Conservation (phyloP, 2,329 filamentous ascomycete genomes). For the Hymenoscyphus fructigenus region DNA sequence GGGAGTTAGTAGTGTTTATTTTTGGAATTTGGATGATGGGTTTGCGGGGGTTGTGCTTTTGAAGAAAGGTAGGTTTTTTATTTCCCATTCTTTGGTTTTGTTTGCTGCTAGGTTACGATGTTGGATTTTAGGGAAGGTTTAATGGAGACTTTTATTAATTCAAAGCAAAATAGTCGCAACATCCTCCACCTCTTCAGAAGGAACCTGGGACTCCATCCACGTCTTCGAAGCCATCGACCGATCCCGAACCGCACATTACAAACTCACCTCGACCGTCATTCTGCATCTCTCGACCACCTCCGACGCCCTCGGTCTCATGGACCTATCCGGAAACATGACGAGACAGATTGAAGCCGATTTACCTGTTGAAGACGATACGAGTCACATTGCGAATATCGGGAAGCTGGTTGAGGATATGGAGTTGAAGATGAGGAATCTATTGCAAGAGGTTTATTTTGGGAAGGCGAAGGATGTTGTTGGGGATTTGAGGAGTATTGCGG, state of each 20-base stretch:
- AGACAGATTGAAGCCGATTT: constrained; percentile 92
- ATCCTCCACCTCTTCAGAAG: constrained; percentile 65
- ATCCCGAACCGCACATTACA: constrained; percentile 90
- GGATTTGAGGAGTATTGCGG: constrained; percentile 82
- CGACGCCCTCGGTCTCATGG: constrained; percentile 75
- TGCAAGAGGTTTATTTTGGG: constrained; percentile 99
- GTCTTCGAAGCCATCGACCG: constrained; percentile 96
- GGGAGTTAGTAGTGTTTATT: constrained; percentile 92
- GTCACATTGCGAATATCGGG: constrained; percentile 94
- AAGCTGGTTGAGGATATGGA: constrained; percentile 98
- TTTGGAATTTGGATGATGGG: constrained; percentile 97
- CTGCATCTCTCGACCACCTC: constrained; percentile 74
- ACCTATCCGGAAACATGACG: constrained; percentile 97
- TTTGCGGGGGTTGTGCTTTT: constrained; percentile 94
- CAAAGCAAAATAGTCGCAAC: constrained; percentile 56
- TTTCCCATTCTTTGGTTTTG: background rate
- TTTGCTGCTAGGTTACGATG: constrained; percentile 1
- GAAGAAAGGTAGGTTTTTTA: constrained; percentile 73
- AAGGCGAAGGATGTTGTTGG: constrained; percentile 99
- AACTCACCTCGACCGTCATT: constrained; percentile 95
- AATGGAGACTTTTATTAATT: background rate
- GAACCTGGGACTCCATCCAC: constrained; percentile 97
- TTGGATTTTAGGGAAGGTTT: background rate
- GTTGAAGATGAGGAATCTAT: constrained; percentile 95
- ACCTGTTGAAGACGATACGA: constrained; percentile 83